A percentile compares a stretch with the other conserved stretches of the same genome.
These are phyloP conservation scores for Cyphellophora europaea DNA, from an alignment of 2,329 filamentous ascomycete genomes.

Conservation along the genomic window DNA sequence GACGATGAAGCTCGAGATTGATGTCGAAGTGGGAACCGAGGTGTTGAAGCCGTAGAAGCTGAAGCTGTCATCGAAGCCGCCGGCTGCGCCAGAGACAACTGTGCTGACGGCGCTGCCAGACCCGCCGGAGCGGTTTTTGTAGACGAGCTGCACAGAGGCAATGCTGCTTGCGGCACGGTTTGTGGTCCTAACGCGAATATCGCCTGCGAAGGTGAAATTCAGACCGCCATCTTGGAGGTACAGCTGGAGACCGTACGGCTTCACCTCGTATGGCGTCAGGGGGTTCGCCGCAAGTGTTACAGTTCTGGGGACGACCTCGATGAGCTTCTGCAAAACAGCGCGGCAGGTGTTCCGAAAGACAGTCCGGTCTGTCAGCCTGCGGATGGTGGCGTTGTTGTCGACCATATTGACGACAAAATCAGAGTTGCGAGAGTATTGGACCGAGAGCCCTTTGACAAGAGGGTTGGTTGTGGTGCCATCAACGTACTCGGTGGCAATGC, in stretches of 20 bases:
- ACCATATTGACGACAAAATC: conserved; percentile 24
- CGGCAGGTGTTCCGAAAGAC: conserved; percentile 8
- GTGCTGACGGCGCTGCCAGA: conserved; percentile 30
- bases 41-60: conserved; percentile 26
- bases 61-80: conserved; percentile 54
- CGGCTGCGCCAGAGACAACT: conserved; percentile 39
- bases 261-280: conserved; percentile 10
- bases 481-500: conserved; percentile 25
- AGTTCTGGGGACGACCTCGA: conserved; percentile 15
- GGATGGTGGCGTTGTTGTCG: conserved; percentile 24
- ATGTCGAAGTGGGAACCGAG: conserved; percentile 8
- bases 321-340: conserved; percentile 11
- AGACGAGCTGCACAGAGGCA: conserved; percentile 41
- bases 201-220: conserved; percentile 42
- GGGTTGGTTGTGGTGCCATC: conserved; percentile 20
- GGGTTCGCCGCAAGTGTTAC: conserved; percentile 11
- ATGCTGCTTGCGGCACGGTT: conserved; percentile 34
- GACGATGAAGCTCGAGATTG: conserved; percentile 14
- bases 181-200: conserved; percentile 50
- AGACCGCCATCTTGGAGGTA: conserved; percentile 37
- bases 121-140: conserved; percentile 46
- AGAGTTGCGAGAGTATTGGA: conserved; percentile 15
- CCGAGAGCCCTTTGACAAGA: conserved; percentile 13
- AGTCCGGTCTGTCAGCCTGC: conserved; percentile 15
- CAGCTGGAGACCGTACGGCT: conserved; percentile 12